Evolutionary conservation across 2,329 filamentous ascomycete genomes (phyloP), one percentile per base, ranked within the genome.

Genomic region (Neocucurbitaria cava): DNA sequence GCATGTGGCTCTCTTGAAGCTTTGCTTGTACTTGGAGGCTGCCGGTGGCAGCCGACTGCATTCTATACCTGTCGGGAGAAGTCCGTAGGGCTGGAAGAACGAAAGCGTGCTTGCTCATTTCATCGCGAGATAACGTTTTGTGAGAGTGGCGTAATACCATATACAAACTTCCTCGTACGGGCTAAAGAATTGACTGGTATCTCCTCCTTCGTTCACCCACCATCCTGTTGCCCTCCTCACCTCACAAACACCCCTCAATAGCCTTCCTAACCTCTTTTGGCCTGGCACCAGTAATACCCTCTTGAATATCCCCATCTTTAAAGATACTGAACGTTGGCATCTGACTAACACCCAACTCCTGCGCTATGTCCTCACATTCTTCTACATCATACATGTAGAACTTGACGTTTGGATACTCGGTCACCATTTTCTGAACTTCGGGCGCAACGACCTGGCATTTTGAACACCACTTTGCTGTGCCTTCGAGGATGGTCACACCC

Each of bases 301-400:
- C 62, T 39, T 64, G 60, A 31, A 69, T 68, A 64, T 70, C 65
- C 3, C 67, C 68, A 54, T 70, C 67, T 43, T 69, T 69, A 17
- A 71, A 69, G 7, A 70, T 56, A 33, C 62, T 68, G 42, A 72
- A 70, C 5, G 56, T 67, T 20, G 69, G 67, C 68, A 70, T 68
- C 46, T 61, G 54, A 30, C 56, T 50, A 0, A 72, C 68, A 1
- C 69, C 69, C 21, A 71, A 33, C 46, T 72, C 69, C 20, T 71
- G 69, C 50, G 68, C 69, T 23, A 71, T 62, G 47, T 72, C 68
- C 41, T 68, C 64, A 33, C 61, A 66, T 46, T 71, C 61, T 21
- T 71, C 69, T 13, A 72, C 67, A 28, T 72, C 68, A 46, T 70
- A 71, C 5, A 62, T 64, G 41, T 66, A 72, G 26, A 72, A 72